These are phyloP conservation scores for Coccomyxa sp. DNA, from an alignment of 139 green algal genomes.

Conservation along the genomic window DNA sequence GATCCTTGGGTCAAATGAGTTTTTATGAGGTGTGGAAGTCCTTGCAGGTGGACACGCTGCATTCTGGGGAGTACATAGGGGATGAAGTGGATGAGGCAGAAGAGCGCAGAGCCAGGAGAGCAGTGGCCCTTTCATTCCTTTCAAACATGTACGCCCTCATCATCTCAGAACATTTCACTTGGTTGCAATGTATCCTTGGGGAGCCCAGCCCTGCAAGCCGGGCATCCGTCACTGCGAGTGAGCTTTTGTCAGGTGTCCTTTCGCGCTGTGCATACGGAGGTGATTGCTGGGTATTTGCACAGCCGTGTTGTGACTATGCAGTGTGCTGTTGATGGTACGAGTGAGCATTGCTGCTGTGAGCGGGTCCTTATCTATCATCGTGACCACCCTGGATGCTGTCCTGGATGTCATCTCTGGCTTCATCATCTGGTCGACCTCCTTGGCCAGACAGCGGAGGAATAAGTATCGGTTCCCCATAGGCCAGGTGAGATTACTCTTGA, in stretches of 20 bases:
- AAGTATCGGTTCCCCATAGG: conserved; percentile 8
- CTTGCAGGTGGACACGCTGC: background rate
- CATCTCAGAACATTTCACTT: background rate
- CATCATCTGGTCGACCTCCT: conserved; percentile 43
- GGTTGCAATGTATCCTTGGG: too few relatives aligned
- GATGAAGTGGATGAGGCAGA: conserved; percentile 1
- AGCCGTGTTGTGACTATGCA: background rate
- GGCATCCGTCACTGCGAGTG: too few relatives aligned
- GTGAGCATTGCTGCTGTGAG: conserved; percentile 28
- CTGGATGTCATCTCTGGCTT: conserved; percentile 50
- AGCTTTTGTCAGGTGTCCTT: background rate
- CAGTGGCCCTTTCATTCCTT: background rate
- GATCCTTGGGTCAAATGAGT: too few relatives aligned
- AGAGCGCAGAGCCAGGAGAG: background rate
- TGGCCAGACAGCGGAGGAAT: background rate
- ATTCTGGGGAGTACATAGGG: background rate
- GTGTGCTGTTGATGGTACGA: conserved; percentile 44
- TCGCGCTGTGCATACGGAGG: background rate
- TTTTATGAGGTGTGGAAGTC: background rate
- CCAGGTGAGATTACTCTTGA: too few relatives aligned
- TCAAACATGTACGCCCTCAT: background rate
- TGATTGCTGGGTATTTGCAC: background rate
- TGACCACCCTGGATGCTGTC: conserved; percentile 50
- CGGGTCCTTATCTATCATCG: conserved; percentile 44
- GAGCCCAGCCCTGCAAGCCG: too few relatives aligned